Evolutionary conservation across 108 stramenopile genomes (phyloP).

Genomic region (Cyclotella baltica): DNA sequence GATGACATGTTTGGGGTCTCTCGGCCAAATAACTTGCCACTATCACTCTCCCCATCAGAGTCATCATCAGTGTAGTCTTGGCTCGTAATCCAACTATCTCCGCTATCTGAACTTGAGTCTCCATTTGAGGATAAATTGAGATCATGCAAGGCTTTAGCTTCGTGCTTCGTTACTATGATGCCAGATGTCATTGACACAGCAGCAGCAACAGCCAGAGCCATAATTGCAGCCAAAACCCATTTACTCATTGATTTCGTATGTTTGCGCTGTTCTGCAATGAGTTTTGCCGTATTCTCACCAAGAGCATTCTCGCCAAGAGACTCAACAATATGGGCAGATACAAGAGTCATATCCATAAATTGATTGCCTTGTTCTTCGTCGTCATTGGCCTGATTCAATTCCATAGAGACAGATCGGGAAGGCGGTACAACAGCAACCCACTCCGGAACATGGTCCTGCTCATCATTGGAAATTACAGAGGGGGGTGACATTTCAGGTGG

Average conservation of each 20-base stretch:
- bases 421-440: slow-evolving; percentile 5
- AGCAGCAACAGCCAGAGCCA: neutral
- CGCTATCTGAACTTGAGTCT: neutral
- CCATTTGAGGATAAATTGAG: neutral
- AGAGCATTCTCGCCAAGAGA: neutral
- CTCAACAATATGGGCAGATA: slow-evolving; percentile 3
- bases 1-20: too few species aligned
- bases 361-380: neutral
- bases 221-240: neutral
- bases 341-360: slow-evolving; percentile 13
- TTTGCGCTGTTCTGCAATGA: neutral
- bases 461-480: neutral
- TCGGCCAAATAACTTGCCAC: too few species aligned
- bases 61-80: neutral
- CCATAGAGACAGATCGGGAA: neutral
- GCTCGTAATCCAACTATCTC: neutral
- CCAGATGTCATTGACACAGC: neutral
- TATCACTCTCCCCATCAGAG: neutral
- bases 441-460: neutral
- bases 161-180: neutral
- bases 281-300: neutral
- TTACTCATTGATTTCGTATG: neutral
- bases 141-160: neutral
- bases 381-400: neutral
- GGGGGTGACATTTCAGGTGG: neutral